Base-by-base conservation (phyloP, 768 basidiomycete genomes). In the Trametes elegans region DNA sequence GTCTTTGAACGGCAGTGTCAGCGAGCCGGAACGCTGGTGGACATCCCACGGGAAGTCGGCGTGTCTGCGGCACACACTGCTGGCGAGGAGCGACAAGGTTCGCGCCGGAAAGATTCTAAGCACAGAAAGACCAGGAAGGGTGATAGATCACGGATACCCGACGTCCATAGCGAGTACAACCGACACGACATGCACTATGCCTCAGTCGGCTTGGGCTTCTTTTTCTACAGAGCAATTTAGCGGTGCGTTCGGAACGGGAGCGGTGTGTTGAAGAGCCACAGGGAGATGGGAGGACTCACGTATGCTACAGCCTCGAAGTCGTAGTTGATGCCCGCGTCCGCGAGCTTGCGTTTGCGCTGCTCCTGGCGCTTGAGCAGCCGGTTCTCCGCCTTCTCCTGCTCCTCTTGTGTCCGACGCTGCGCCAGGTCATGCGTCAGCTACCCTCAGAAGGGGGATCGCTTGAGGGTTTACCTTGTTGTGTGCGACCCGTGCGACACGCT, bases 321-420 rank as follows among this genome's bases (percentile, higher is more conserved):
- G 65, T 98, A 98, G 43, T 87, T 79, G 68, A 99, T 96, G 5
- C 94, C 96, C 7, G 79, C 74, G 56, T 85, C 85, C 40, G 78
- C 81, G 53, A 98, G 74, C 72, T 92, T 93, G 44, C 81, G 81
- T 66, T 92, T 88, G 58, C 87, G 83, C 66, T 82, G 76, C 50
- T 80, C 77, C 65, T 98, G 90, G 53, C 91, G 84, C 65, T 82
- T 85, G 41, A 93, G 67, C 45, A 98, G 72, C 42, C 91, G 77
- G 49, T 79, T 79, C 52, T 84, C 79, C 4, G 87, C 83, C 62
- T 76, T 81, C 24, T 72, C 72, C 62, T 87, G 82, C 67, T 91
- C 78, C 35, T 83, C 83, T 55, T 83, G 78, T 2, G 89, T 91
- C 55, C 95, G 85, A 61, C 32, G 8, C 19, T 16, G 18, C 34